Base-by-base conservation (phyloP, 371 early-diverging fungal species). In the Amoeboaphelidium protococcarum region DNA sequence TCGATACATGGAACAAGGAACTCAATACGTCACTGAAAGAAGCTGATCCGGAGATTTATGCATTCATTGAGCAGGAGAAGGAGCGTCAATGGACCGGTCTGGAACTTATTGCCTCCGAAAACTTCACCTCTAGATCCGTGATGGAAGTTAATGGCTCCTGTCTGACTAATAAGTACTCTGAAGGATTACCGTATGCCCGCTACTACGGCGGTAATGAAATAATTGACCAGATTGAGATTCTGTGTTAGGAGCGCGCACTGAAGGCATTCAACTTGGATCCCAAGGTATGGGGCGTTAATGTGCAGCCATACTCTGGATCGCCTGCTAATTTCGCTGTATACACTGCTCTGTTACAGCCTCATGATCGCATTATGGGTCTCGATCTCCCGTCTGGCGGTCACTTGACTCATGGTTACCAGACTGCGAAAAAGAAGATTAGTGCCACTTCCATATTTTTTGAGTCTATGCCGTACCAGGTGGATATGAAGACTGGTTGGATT, bases 121-220 rank as follows among this genome's bases (percentile, higher is more conserved):
- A 62, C 46, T 64, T 53, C 40, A 57, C 57, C 2, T 52, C 52
- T 45, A 46, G 52, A 45, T 47, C 47, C 13, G 62, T 62, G n/a
- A 47, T 59, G 45, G 53, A 55, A 31, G 59, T 52, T 24, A 50
- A 48, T 23, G 53, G 51, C 24, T 56, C 58, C 10, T 25, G 55
- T 4, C 50, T 64, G 3, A 57, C 57, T 25, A 64, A 64, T 45
- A 64, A 64, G 47, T 64, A 64, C 47, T 53, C 56, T 13, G 64
- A 64, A 48, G 64, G 50, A 48, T 26, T 44, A 23, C 50, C 63
- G 13, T 60, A 60, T 23, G 51, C 42, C 26, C 46, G 64, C 31
- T 64, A 64, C 50, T 64, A 64, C 41, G 64, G 64, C 12, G 64
- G 64, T 26, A 64, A 56, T 10, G 52, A 57, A 42, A 51, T 47